phyloP scores from a whole-genome alignment of 129 eudicot genomes.

The Arctium minus region DNA sequence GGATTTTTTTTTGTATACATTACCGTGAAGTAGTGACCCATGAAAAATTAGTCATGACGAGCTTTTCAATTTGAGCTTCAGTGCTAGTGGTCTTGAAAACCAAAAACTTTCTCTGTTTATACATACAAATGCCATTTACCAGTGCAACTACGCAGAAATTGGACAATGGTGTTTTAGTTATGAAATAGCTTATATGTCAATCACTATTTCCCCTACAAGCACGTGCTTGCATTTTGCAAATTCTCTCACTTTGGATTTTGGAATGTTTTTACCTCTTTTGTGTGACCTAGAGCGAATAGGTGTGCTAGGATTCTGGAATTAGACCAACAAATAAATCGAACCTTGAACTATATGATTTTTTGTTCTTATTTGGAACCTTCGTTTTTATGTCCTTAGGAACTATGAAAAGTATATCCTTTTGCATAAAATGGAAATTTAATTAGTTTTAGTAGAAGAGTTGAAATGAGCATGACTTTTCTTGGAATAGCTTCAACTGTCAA shows the following conservation, averaged over 20 bases:
- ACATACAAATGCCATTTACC: background rate
- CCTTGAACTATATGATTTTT: background rate
- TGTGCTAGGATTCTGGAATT: background rate
- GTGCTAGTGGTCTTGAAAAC: background rate
- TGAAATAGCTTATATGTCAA: slow-evolving; percentile 1
- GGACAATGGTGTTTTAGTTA: background rate
- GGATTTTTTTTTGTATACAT: background rate
- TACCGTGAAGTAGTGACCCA: background rate
- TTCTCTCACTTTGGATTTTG: background rate
- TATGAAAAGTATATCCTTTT: background rate
- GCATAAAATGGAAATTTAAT: background rate
- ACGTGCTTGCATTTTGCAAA: background rate
- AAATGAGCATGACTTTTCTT: background rate
- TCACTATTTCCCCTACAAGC: background rate
- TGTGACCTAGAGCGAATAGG: background rate
- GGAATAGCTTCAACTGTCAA: background rate
- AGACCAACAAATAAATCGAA: background rate
- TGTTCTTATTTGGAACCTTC: background rate
- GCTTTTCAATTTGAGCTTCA: slow-evolving; percentile 1
- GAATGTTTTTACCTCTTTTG: background rate
- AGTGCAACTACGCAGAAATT: background rate
- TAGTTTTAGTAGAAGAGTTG: background rate
- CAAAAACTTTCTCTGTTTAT: background rate
- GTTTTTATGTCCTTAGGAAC: background rate
- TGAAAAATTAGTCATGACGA: background rate